phyloP scores from a whole-genome alignment of 306 rosid species.

The Biancaea sappan region DNA sequence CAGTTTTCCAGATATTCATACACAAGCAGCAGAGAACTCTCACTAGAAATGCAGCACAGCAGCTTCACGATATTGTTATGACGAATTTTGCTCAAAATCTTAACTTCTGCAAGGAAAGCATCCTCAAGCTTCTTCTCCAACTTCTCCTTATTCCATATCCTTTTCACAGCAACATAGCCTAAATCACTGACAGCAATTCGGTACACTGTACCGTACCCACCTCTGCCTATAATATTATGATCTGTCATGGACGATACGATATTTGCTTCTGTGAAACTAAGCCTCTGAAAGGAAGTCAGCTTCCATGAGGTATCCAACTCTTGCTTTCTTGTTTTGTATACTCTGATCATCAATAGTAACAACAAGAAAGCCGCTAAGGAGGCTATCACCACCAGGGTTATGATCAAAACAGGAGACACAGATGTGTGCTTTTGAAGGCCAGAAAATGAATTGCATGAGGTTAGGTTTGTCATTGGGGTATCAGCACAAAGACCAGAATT shows the following conservation, averaged over 20 bases:
- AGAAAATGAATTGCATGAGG: constrained; percentile 33
- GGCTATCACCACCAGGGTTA: constrained; percentile 34
- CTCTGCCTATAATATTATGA: constrained; percentile 61
- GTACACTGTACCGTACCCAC: constrained; percentile 84
- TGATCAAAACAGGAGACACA: constrained; percentile 46
- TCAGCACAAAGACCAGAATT: constrained; percentile 66
- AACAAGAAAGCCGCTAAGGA: constrained; percentile 32
- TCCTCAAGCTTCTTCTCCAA: constrained; percentile 60
- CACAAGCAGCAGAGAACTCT: constrained; percentile 70
- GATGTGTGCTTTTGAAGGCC: constrained; percentile 36
- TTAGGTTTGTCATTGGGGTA: constrained; percentile 33
- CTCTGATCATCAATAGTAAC: constrained; percentile 30
- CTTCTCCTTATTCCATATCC: constrained; percentile 53
- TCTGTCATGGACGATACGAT: constrained; percentile 55
- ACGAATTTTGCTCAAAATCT: constrained; percentile 67
- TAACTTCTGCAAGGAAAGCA: constrained; percentile 73
- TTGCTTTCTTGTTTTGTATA: constrained; percentile 40
- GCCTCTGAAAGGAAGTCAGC: constrained; percentile 64
- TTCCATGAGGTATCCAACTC: constrained; percentile 55
- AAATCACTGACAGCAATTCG: constrained; percentile 47
- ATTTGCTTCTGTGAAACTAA: constrained; percentile 54
- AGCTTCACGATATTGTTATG: constrained; percentile 84
- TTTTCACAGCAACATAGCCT: constrained; percentile 71
- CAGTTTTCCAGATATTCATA: constrained; percentile 67
- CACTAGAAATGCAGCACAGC: constrained; percentile 60